Base-by-base conservation (phyloP, 2,329 filamentous ascomycete genomes). In the Onygenales sp. region DNA sequence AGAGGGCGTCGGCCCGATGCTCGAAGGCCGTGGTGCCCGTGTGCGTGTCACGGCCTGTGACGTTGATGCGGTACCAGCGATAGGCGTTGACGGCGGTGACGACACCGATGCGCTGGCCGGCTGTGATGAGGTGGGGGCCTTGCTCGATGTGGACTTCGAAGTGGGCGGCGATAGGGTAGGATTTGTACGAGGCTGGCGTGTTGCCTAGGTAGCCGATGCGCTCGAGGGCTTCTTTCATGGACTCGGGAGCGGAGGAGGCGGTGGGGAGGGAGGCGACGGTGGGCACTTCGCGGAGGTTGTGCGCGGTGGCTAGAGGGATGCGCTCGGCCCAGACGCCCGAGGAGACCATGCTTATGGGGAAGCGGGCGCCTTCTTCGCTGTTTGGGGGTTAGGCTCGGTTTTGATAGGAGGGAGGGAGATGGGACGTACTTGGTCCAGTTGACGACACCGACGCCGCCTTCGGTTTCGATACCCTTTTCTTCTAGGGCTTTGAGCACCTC, bases 71-170 rank as follows among this genome's bases (percentile, higher is more conserved):
- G 66, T 83, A 83, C 87, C 87, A 90, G 54, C 82, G 80, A 66
- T 87, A 89, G 5, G 84, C 84, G 64, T 90, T 86, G 1, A 87
- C 86, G 2, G 85, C 86, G 35, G 79, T 78, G 4, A 91, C 87
- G 6, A 87, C 78, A 21, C 85, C 84, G 50, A 92, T 78, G 52
- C 83, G 82, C 58, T 83, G 77, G 31, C 76, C 71, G 32, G 78
- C 75, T 13, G 76, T 76, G 62, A 91, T 83, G 1, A 94, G 76
- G 36, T 89, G 80, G 0, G 87, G 87, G 0, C 87, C 87, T 66
- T 94, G 89, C 66, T 94, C 89, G 51, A 92, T 92, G 64, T 93
- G 88, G 8, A 93, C 76, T 67, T 92, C 87, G 62, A 92, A 91
- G 66, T 92, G 87, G 0, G 86, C 87, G 0, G 81, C 85, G 69